Base-by-base conservation (phyloP, 495 filamentous ascomycete species). In the Xylaria palmicola region DNA sequence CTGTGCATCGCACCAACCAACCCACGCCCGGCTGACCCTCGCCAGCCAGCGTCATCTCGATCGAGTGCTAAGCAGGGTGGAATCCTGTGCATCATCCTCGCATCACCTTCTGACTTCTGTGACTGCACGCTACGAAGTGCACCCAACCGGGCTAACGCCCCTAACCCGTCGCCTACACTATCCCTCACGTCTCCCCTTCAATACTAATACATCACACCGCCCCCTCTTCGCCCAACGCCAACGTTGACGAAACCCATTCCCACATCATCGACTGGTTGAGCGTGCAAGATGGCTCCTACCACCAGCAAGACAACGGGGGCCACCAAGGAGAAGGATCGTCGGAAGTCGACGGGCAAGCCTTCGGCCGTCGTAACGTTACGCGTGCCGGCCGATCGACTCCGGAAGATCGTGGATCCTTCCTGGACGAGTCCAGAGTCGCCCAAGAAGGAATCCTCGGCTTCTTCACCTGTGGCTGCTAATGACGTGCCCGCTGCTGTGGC, bases 251-350 rank as follows among this genome's bases (percentile, higher is more conserved):
- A n/a, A n/a, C n/a, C n/a, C 22, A 40, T 6, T 36, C 24, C 48
- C 58, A 44, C 59, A 68, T 57, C 63, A 49, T 57, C 36, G 45
- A 54, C 60, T 52, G 49, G 45, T 60, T 41, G 40, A 32, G 54
- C 36, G 15, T 60, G 63, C 45, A 30, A 55, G 48, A 80, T 78
- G 44, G 79, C 79, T 77, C 64, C 77, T 60, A 68, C 78, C 30
- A 67, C 66, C 10, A 69, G 65, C 71, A 80, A 80, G 68, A 55
- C 68, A 30, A 68, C 72, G 15, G 59, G 72, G 57, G 66, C 70
- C 65, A 60, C 64, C 69, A 80, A 79, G 65, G 78, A 80, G 69
- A 80, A 80, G 65, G 78, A 80, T 58, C 76, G 78, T n/a, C 76
- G 77, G 61, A 80, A 78, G 71, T 72, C 72, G 20, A 50, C 62